These are phyloP conservation scores for Baudoinia panamericana DNA, from an alignment of 495 filamentous ascomycete genomes.

Conservation along the genomic window DNA sequence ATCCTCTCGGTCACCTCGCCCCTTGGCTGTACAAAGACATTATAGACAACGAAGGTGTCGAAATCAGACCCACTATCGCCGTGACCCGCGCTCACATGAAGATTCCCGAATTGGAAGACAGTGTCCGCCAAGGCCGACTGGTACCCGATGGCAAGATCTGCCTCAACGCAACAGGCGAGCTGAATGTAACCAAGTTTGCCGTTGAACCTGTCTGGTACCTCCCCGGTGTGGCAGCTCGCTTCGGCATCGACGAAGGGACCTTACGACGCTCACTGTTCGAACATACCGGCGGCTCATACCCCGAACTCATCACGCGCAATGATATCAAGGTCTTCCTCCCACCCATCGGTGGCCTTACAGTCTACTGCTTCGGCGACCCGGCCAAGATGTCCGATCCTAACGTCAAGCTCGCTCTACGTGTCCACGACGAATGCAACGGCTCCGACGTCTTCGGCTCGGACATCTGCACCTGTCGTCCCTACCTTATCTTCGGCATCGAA, in stretches of 20 bases:
- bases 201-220: slow-evolving; percentile 95
- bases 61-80: slow-evolving; percentile 89
- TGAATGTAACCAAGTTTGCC: slow-evolving; percentile 92
- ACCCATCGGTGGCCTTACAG: slow-evolving; percentile 89
- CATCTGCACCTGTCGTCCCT: slow-evolving; percentile 95
- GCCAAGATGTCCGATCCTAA: slow-evolving; percentile 83
- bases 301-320: slow-evolving; percentile 76
- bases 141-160: slow-evolving; percentile 85
- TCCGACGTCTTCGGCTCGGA: slow-evolving; percentile 97
- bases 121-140: slow-evolving; percentile 63
- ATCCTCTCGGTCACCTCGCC: slow-evolving; percentile 80
- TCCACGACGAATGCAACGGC: slow-evolving; percentile 95
- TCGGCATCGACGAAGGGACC: slow-evolving; percentile 87
- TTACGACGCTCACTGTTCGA: slow-evolving; percentile 83
- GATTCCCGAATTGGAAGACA: slow-evolving; percentile 81
- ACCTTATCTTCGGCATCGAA: slow-evolving; percentile 91
- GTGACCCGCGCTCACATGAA: slow-evolving; percentile 96
- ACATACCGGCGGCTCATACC: slow-evolving; percentile 85
- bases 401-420: slow-evolving; percentile 70
- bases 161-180: slow-evolving; percentile 66
- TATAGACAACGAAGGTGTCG: slow-evolving; percentile 57
- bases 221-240: slow-evolving; percentile 85
- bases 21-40: slow-evolving; percentile 65
- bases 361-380: slow-evolving; percentile 93
- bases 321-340: slow-evolving; percentile 95